phyloP scores from a whole-genome alignment of 179 eudicot genomes.

The Dionaea muscipula region DNA sequence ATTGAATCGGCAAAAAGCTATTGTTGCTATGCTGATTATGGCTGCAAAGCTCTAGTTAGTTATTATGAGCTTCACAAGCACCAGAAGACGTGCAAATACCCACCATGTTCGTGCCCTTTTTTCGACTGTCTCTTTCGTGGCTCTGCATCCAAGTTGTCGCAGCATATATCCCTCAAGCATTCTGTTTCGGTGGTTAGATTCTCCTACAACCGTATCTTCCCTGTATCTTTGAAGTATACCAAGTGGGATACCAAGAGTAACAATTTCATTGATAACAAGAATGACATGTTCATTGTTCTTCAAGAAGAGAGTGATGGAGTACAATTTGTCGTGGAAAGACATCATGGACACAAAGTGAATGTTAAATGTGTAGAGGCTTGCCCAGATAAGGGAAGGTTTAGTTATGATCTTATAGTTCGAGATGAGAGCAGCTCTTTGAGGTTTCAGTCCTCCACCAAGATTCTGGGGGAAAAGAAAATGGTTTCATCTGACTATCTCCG shows the following conservation, averaged over 20 bases:
- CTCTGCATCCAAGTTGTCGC: conserved; percentile 27
- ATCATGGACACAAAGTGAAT: too few relatives aligned
- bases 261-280: conserved; percentile 15
- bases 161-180: conserved; percentile 40
- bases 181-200: conserved; percentile 24
- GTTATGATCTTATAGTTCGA: too few relatives aligned
- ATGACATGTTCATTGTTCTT: conserved; percentile 35
- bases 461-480: too few relatives aligned
- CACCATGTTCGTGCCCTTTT: conserved; percentile 58
- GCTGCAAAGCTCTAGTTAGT: conserved; percentile 42
- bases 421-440: too few relatives aligned
- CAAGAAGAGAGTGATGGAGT: conserved; percentile 32
- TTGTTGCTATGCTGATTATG: conserved; percentile 43
- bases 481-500: neutral
- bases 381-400: too few relatives aligned
- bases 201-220: conserved; percentile 22
- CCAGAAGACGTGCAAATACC: conserved; percentile 39
- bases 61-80: conserved; percentile 46
- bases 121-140: conserved; percentile 38
- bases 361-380: too few relatives aligned
- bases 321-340: conserved; percentile 15
- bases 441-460: too few relatives aligned
- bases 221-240: conserved; percentile 15
- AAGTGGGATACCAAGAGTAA: conserved; percentile 15
- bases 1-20: conserved; percentile 52